Evolutionary conservation across 208 protist species (phyloP).

Genomic region (Trypanosoma cruzi): DNA sequence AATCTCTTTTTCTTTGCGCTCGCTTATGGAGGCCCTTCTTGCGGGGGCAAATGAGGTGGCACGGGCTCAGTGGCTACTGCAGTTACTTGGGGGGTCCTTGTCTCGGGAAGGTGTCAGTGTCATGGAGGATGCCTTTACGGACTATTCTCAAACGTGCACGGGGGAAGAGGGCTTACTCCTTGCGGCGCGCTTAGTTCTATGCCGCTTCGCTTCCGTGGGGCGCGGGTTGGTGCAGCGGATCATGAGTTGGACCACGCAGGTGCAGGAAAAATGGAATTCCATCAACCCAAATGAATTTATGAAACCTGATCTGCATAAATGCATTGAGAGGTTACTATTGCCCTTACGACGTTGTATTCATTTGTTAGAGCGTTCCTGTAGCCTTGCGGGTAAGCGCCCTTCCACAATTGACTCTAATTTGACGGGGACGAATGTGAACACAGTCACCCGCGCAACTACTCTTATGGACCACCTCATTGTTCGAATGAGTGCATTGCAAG

Average conservation of each 20-base stretch:
- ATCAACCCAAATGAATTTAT: neutral
- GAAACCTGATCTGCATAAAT: neutral
- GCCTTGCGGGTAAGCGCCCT: neutral
- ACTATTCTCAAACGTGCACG: constrained; percentile 22
- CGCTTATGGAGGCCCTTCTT: constrained; percentile 37
- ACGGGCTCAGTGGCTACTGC: constrained; percentile 30
- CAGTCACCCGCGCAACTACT: constrained; percentile 18
- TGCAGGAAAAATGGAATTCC: constrained; percentile 30
- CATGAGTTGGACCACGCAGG: constrained; percentile 42
- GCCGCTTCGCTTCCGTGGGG: constrained; percentile 38
- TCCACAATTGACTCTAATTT: neutral
- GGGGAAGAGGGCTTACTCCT: constrained; percentile 35
- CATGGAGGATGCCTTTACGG: constrained; percentile 23
- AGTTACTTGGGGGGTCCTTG: constrained; percentile 6
- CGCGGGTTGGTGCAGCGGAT: constrained; percentile 38
- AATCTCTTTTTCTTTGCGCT: constrained; percentile 3
- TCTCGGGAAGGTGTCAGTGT: constrained; percentile 6
- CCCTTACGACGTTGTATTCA: constrained; percentile 25
- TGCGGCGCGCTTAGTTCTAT: constrained; percentile 37
- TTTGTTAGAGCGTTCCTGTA: constrained; percentile 23
- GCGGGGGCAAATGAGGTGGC: constrained; percentile 39
- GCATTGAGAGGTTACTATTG: constrained; percentile 15
- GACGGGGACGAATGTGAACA: neutral
- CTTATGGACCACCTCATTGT: constrained; percentile 78
- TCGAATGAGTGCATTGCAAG: constrained; percentile 63